Percentiles rank a stretch among this genome's conserved stretches.
phyloP scores from a whole-genome alignment of 805 yeast species.

The Isabelozyma gotoi region DNA sequence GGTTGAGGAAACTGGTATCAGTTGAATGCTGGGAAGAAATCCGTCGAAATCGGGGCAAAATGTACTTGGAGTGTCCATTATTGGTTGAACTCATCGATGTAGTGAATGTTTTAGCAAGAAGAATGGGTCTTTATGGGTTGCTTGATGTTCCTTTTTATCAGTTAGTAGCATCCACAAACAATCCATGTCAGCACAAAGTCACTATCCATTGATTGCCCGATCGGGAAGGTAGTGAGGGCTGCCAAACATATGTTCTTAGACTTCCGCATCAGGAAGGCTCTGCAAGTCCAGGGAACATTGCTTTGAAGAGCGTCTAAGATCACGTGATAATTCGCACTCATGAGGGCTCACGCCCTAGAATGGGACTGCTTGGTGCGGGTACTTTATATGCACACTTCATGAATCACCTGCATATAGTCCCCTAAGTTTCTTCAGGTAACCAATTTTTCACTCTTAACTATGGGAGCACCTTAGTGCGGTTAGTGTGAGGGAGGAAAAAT shows the following conservation, averaged over 20 bases:
- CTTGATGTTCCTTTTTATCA: too few species aligned
- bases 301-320: neutral
- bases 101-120: neutral
- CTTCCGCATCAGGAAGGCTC: neutral
- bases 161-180: too few species aligned
- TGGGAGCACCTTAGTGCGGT: neutral
- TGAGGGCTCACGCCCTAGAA: neutral
- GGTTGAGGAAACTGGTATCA: constrained; percentile 12
- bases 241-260: too few species aligned
- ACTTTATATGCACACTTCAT: neutral
- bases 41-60: constrained; percentile 8
- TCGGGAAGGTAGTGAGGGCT: too few species aligned
- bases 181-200: neutral
- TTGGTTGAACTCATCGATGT: constrained; percentile 4
- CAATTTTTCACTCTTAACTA: constrained; percentile 11
- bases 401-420: neutral
- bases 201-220: neutral
- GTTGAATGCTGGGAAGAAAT: constrained; percentile 12
- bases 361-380: neutral
- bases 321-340: neutral
- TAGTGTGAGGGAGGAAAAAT: constrained; percentile 3
- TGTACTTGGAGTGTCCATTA: constrained; percentile 2
- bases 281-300: neutral
- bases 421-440: constrained; percentile 6
- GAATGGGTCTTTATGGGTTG: neutral